phyloP scores from a whole-genome alignment of 257 asterid species.

The Solanum ossicruentum region DNA sequence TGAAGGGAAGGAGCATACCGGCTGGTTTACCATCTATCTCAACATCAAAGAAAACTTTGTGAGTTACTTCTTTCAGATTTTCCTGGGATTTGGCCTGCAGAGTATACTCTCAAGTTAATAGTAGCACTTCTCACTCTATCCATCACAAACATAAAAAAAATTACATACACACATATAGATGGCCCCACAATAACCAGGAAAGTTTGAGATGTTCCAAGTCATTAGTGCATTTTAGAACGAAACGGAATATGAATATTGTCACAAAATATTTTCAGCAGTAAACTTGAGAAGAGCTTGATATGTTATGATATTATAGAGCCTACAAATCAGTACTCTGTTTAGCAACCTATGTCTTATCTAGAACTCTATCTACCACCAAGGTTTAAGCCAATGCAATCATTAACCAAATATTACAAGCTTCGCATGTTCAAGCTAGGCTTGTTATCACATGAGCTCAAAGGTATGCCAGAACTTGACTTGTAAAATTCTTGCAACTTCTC shows the following conservation, averaged over 20 bases:
- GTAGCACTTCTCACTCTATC: background rate
- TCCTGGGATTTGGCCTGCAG: slow-evolving; percentile 71
- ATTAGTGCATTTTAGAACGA: background rate
- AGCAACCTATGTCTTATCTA: background rate
- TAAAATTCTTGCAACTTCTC: background rate
- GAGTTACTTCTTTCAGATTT: slow-evolving; percentile 62
- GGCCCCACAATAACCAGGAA: background rate
- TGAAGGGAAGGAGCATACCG: slow-evolving; percentile 30
- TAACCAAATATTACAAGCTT: background rate
- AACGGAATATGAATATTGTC: background rate
- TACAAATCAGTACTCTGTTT: background rate
- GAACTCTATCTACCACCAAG: background rate
- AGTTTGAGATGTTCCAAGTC: background rate
- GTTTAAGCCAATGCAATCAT: background rate
- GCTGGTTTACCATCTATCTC: slow-evolving; percentile 82
- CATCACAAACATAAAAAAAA: background rate
- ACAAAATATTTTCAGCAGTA: background rate
- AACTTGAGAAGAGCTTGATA: background rate
- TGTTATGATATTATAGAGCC: background rate
- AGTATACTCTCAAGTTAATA: background rate
- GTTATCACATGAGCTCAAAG: background rate
- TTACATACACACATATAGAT: background rate
- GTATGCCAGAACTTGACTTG: background rate
- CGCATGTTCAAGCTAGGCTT: background rate
- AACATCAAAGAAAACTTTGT: slow-evolving; percentile 67